A percentile compares a stretch with the other conserved stretches of the same genome.
These are phyloP conservation scores for Alloascoidea africana DNA, from an alignment of 805 yeast genomes.

Conservation along the genomic window DNA sequence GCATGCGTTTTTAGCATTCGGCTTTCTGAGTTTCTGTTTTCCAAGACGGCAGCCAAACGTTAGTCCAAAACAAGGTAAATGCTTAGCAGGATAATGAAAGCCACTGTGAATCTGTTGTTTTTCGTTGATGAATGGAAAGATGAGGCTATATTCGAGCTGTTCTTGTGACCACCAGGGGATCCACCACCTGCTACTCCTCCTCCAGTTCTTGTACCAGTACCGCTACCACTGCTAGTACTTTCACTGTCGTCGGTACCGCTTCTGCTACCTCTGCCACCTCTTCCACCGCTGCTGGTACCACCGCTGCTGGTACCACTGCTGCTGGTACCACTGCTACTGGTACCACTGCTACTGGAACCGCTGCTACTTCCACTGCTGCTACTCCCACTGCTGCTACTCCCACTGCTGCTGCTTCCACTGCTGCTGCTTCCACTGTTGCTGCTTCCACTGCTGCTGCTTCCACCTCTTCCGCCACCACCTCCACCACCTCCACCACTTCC, in stretches of 20 bases:
- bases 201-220: conserved; percentile 2
- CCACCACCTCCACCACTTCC: background rate
- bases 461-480: background rate
- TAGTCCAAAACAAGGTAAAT: too few species aligned
- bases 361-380: too few species aligned
- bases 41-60: too few species aligned
- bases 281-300: background rate
- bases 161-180: background rate
- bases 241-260: background rate
- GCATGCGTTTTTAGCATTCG: too few species aligned
- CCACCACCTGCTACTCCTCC: conserved; percentile 1
- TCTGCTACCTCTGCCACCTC: conserved; percentile 3
- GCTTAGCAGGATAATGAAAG: too few species aligned
- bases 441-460: background rate
- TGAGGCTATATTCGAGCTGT: too few species aligned
- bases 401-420: background rate
- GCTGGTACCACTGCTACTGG: background rate
- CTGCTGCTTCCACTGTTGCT: background rate
- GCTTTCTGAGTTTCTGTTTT: too few species aligned
- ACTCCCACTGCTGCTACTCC: too few species aligned
- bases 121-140: too few species aligned
- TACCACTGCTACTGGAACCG: background rate
- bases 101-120: too few species aligned
- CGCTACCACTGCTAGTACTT: conserved; percentile 2
- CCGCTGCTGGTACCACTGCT: conserved; percentile 1